These are phyloP conservation scores for Chlamydomonas sp. DNA, from an alignment of 139 green algal genomes.

Conservation along the genomic window DNA sequence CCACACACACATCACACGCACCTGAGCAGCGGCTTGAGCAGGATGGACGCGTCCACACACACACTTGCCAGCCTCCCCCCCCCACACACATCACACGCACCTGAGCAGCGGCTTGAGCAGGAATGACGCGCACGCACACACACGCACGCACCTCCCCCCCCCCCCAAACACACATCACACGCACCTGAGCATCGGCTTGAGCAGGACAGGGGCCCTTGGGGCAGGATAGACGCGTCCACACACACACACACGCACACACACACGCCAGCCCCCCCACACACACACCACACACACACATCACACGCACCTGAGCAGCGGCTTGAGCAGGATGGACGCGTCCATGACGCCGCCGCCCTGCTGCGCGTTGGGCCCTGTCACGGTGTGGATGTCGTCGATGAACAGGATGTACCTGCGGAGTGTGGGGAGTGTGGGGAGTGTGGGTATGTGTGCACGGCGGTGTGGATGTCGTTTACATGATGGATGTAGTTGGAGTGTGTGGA, in stretches of 20 bases:
- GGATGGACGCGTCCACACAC: constrained; percentile 87
- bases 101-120: too few species aligned
- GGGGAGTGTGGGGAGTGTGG: too few species aligned
- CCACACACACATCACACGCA: background rate
- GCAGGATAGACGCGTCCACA: background rate
- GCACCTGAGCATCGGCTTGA: too few species aligned
- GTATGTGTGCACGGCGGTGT: too few species aligned
- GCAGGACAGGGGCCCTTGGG: too few species aligned
- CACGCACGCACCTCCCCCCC: too few species aligned
- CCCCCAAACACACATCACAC: too few species aligned
- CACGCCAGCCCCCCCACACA: background rate
- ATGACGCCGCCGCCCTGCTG: constrained; percentile 58
- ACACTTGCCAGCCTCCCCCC: too few species aligned
- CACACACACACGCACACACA: background rate
- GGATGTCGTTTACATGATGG: too few species aligned
- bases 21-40: constrained; percentile 87
- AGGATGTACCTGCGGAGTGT: constrained; percentile 76
- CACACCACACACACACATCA: background rate
- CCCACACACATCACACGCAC: too few species aligned
- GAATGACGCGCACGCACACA: too few species aligned
- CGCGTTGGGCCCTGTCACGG: constrained; percentile 66
- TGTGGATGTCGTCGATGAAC: constrained; percentile 98
- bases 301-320: constrained; percentile 58
- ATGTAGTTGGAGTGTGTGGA: too few species aligned
- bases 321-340: constrained; percentile 92